Conservation (phyloP, 2,329 filamentous ascomycete species). For the Zymoseptoria passerinii region DNA sequence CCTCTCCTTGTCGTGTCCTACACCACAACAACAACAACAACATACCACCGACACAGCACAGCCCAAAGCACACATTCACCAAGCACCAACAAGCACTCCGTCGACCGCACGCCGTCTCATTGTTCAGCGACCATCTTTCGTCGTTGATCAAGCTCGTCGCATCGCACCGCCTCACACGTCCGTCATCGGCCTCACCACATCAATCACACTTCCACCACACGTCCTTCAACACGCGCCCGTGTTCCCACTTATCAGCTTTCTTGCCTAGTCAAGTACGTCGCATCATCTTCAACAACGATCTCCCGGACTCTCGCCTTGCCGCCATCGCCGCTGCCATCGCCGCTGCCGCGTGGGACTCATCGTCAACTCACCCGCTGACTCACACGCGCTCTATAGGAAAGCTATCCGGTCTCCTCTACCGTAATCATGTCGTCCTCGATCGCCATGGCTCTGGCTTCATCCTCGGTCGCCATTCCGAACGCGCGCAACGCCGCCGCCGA, state of each 20-base stretch:
- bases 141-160: background rate
- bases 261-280: constrained; percentile 30
- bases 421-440: constrained; percentile 26
- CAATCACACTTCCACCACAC: background rate
- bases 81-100: background rate
- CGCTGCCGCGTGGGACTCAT: constrained; percentile 7
- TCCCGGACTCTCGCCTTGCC: constrained; percentile 1
- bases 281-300: constrained; percentile 12
- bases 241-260: constrained; percentile 20
- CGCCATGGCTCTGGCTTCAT: constrained; percentile 28
- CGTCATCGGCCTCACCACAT: background rate
- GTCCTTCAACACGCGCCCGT: background rate
- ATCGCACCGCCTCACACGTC: background rate
- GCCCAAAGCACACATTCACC: no score
- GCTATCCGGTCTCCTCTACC: constrained; percentile 21
- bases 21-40: background rate
- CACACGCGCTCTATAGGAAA: constrained; percentile 26
- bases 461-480: constrained; percentile 24
- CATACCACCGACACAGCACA: no score
- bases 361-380: constrained; percentile 19
- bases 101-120: background rate
- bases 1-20: background rate
- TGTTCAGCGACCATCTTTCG: background rate
- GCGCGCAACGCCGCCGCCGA: constrained; percentile 16
- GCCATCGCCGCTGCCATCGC: constrained; percentile 3